phyloP scores from a whole-genome alignment of 305 asterid species.

The Plantago coronopus region DNA sequence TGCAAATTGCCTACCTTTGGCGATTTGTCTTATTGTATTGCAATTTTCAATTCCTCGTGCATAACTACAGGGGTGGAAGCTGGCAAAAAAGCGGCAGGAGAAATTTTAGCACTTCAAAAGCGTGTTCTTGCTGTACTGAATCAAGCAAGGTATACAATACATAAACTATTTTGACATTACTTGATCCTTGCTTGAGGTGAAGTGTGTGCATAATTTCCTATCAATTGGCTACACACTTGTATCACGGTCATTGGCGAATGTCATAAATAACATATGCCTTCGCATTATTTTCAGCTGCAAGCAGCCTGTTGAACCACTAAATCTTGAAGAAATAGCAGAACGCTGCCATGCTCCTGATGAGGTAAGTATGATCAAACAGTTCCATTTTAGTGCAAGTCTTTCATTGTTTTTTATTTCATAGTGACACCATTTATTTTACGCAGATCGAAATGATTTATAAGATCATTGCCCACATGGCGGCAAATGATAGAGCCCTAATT shows the following conservation, averaged over 20 bases:
- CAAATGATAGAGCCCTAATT: constrained; percentile 94
- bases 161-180: neutral
- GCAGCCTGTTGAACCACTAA: constrained; percentile 86
- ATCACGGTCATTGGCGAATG: too few species aligned
- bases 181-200: neutral
- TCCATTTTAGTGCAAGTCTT: neutral
- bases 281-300: constrained; percentile 55
- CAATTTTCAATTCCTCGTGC: constrained; percentile 19
- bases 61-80: constrained; percentile 88
- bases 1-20: neutral
- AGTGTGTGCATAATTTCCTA: neutral
- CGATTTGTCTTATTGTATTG: neutral
- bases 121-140: constrained; percentile 94
- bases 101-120: constrained; percentile 95
- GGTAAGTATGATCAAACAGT: constrained; percentile 31
- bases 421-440: constrained; percentile 19
- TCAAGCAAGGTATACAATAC: constrained; percentile 91
- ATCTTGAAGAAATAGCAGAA: constrained; percentile 81
- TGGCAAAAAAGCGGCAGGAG: constrained; percentile 98
- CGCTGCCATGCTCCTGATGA: constrained; percentile 80
- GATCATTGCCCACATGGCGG: constrained; percentile 93
- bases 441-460: constrained; percentile 99
- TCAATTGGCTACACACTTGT: neutral
- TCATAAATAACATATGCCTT: neutral
- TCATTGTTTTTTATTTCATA: constrained; percentile 6